Evolutionary conservation across 495 filamentous ascomycete species (phyloP), one percentile per base, ranked within the genome.

Genomic region (Podospora conica): DNA sequence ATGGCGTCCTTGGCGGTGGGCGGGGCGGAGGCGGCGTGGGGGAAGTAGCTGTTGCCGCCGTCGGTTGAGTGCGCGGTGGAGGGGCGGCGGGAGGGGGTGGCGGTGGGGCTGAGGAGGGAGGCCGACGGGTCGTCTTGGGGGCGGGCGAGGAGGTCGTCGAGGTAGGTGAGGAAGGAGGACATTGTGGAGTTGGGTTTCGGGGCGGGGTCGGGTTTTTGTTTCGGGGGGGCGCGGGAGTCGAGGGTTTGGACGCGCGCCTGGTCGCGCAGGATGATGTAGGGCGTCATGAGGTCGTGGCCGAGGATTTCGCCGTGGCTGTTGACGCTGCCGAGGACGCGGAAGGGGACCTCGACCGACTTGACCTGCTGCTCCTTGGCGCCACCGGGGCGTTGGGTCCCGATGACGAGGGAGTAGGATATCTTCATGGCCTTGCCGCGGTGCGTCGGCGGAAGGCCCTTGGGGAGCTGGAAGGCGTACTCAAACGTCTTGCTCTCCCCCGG

Each of bases 401-500:
- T 92, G 25, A 96, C 86, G 15, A 98, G 77, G 75, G 90, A 91
- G 81, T 98, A 98, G 2, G 85, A 85, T 31, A 98, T 91, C 74
- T 97, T 97, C 61, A 98, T 96, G 4, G 93, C 92, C 71, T 93
- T 94, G 20, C 95, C 95, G 68, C 90, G 89, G 70, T 98, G 91
- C 53, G 87, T 92, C 25, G 95, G 94, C 21, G 95, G 95, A 57
- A 98, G 81, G 0, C 93, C 93, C 69, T 85, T 87, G 2, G 95
- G 95, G 57, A 98, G 77, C 54, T 85, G 87, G 75, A 97, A 97
- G 10, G 87, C 82, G 73, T 97, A 98, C 18, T 86, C 87, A 73
- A 90, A 98, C 60, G 88, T 88, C 73, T 86, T 89, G 75, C 91
- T 96, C 75, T 98, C 93, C 3, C 95, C 95, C 0, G 96, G 93